Evolutionary conservation across 306 rosid species (phyloP).

Genomic region (Glycyrrhiza uralensis): DNA sequence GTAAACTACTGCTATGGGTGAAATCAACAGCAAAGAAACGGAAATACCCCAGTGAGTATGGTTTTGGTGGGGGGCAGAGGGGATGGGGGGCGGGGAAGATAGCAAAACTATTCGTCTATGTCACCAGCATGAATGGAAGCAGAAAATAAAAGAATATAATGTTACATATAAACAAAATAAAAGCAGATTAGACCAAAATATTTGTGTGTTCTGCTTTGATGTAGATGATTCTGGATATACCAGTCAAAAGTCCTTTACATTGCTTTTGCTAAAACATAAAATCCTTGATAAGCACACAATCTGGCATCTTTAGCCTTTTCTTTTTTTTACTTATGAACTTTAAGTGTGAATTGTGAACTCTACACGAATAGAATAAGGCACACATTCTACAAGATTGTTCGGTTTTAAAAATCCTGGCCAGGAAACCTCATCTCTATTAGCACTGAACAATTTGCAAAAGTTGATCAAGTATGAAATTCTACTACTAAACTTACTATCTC

Average conservation of each 20-base stretch:
- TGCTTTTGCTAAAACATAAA: not conserved
- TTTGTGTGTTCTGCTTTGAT: not conserved
- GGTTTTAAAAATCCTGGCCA: not conserved
- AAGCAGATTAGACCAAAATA: not conserved
- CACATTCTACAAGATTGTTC: not conserved
- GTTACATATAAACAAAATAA: not conserved
- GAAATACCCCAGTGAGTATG: too few species aligned
- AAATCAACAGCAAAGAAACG: too few species aligned
- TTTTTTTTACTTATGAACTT: not conserved
- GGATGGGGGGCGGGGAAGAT: too few species aligned
- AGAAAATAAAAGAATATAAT: not conserved
- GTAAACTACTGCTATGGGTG: too few species aligned
- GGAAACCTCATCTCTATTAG: not conserved
- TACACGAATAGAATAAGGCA: not conserved
- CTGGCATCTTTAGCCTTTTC: not conserved
- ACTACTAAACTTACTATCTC: not conserved
- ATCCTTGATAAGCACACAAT: not conserved
- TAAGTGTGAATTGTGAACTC: not conserved
- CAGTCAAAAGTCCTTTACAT: not conserved
- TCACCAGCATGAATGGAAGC: too few species aligned
- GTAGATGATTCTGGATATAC: not conserved
- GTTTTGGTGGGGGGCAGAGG: too few species aligned
- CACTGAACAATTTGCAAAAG: not conserved
- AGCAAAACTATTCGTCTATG: too few species aligned
- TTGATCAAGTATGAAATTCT: not conserved